These are phyloP conservation scores for Anthracocystis setariae DNA, from an alignment of 1,284 basidiomycete genomes.

Conservation along the genomic window DNA sequence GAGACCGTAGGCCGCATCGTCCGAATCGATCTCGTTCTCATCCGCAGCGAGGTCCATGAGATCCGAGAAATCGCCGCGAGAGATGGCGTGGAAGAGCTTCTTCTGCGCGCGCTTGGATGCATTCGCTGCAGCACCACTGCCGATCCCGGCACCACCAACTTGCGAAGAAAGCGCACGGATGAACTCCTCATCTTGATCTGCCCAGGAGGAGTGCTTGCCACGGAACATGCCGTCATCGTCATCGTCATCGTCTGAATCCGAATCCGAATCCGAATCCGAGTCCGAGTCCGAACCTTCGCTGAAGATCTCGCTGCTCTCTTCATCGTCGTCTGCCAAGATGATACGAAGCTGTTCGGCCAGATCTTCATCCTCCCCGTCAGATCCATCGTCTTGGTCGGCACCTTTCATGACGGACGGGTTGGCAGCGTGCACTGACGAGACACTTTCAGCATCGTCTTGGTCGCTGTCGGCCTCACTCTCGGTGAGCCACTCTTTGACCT, in stretches of 20 bases:
- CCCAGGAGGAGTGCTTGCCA: conserved; percentile 71
- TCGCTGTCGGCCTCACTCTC: conserved; percentile 44
- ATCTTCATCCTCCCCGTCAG: conserved; percentile 24
- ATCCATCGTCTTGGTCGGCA: not conserved
- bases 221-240: conserved; percentile 64
- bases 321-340: conserved; percentile 39
- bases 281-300: conserved; percentile 31
- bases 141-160: conserved; percentile 39
- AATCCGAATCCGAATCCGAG: conserved; percentile 28
- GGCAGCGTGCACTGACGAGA: not conserved
- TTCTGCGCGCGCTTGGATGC: conserved; percentile 71
- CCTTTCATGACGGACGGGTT: not conserved
- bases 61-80: conserved; percentile 74
- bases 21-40: conserved; percentile 61
- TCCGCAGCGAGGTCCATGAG: conserved; percentile 72
- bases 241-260: conserved; percentile 29
- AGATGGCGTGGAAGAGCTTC: conserved; percentile 75
- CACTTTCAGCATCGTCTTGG: conserved; percentile 4
- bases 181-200: conserved; percentile 76
- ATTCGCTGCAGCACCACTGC: conserved; percentile 16
- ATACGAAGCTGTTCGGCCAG: conserved; percentile 41
- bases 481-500: conserved; percentile 60
- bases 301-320: conserved; percentile 32
- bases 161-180: conserved; percentile 71
- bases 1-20: conserved; percentile 59